Conservation (phyloP, 148 eudicot genomes). For the Rhododendron henanense region DNA sequence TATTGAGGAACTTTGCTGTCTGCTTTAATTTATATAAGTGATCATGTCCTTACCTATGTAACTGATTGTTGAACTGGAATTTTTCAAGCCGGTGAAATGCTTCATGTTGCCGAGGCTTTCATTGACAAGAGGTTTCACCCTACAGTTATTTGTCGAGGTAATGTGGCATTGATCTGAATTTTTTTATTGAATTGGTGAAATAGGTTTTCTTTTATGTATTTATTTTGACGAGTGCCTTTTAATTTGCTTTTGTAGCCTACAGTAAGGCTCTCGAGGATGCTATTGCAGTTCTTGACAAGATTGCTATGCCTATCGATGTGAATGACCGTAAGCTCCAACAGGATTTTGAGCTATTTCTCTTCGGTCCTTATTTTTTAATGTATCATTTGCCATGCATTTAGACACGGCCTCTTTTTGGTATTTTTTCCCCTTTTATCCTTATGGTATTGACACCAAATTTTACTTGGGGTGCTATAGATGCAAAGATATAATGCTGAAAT, state of each 20-base stretch:
- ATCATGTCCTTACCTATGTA: neutral
- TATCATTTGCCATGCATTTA: neutral
- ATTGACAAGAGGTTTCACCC: conserved; percentile 89
- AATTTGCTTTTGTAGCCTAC: conserved; percentile 55
- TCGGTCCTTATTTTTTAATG: neutral
- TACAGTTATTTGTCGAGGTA: conserved; percentile 97
- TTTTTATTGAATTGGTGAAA: neutral
- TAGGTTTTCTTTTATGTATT: conserved; percentile 4
- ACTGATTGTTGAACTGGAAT: conserved; percentile 13
- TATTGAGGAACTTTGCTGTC: neutral
- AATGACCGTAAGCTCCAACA: conserved; percentile 70
- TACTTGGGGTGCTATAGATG: neutral
- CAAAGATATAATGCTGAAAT: neutral
- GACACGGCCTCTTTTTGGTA: neutral
- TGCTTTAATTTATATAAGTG: neutral
- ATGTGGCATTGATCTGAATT: neutral
- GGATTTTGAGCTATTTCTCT: conserved; percentile 8
- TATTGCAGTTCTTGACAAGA: conserved; percentile 74
- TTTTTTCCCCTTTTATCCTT: too few relatives aligned
- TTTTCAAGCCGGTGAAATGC: conserved; percentile 95
- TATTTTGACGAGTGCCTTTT: neutral
- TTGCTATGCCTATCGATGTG: conserved; percentile 79
- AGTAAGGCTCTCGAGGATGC: conserved; percentile 94
- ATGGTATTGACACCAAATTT: neutral
- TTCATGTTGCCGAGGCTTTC: conserved; percentile 94